A percentile compares a stretch with the other conserved stretches of the same genome.
These are phyloP conservation scores for Erodium trifolium DNA, from an alignment of 441 rosid genomes.

Conservation along the genomic window DNA sequence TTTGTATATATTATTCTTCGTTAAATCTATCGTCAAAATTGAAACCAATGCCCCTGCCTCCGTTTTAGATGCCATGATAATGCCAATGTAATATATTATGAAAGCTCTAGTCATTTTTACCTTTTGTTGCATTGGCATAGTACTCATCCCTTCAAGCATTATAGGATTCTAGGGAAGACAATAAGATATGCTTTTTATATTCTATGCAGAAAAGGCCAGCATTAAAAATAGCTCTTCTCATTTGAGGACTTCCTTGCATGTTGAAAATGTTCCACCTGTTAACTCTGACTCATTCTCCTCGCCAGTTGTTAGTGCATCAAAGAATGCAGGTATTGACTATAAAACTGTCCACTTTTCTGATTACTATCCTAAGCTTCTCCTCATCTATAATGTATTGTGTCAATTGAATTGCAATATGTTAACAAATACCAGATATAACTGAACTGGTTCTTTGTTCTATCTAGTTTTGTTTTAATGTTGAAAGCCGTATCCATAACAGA, in stretches of 20 bases:
- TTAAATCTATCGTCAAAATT: neutral
- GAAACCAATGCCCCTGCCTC: neutral
- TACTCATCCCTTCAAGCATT: neutral
- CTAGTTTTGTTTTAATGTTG: neutral
- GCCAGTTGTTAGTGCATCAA: slow-evolving; percentile 18
- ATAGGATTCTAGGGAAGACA: neutral
- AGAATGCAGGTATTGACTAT: slow-evolving; percentile 20
- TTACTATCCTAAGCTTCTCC: neutral
- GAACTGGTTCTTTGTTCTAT: neutral
- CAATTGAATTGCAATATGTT: neutral
- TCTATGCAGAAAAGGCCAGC: slow-evolving; percentile 29
- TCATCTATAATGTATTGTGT: neutral
- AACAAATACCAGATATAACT: neutral
- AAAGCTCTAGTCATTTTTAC: neutral
- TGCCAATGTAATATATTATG: neutral
- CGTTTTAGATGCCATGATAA: neutral
- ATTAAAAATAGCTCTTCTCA: slow-evolving; percentile 16
- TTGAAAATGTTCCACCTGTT: slow-evolving; percentile 16
- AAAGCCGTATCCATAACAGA: neutral
- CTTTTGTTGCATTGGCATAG: neutral
- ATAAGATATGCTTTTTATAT: slow-evolving; percentile 6
- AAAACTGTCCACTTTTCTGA: neutral
- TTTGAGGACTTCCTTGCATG: slow-evolving; percentile 24
- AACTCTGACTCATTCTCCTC: slow-evolving; percentile 16
- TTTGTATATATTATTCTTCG: neutral